phyloP scores from a whole-genome alignment of 2,329 filamentous ascomycete genomes.

The Chalaropsis ovoidea region DNA sequence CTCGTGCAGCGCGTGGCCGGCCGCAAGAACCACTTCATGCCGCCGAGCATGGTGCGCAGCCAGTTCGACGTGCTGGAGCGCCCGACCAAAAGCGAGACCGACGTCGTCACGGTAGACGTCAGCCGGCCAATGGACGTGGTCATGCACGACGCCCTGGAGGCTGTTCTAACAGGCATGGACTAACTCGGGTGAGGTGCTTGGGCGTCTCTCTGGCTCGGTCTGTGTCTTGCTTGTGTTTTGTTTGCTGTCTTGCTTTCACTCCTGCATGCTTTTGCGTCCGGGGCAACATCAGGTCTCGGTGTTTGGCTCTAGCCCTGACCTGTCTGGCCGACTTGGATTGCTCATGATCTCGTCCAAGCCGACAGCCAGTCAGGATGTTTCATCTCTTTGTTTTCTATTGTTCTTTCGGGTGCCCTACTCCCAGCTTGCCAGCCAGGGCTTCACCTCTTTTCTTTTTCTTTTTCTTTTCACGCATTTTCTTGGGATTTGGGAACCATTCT shows the following conservation, averaged over 20 bases:
- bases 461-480: conserved; percentile 6
- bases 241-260: not conserved
- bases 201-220: not conserved
- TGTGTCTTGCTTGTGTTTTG: conserved; percentile 10
- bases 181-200: conserved; percentile 11
- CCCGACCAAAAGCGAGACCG: conserved; percentile 58
- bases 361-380: not conserved
- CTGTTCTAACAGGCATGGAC: conserved; percentile 45
- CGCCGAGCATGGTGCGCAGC: conserved; percentile 85
- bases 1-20: conserved; percentile 64
- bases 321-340: conserved; percentile 14
- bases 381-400: not conserved
- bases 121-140: conserved; percentile 50
- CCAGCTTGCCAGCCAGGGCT: not conserved
- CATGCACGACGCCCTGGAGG: conserved; percentile 47
- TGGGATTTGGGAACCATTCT: not conserved
- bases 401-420: not conserved
- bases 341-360: conserved; percentile 22
- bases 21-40: conserved; percentile 87
- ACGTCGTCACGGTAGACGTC: conserved; percentile 63
- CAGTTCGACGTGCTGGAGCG: conserved; percentile 84
- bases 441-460: not conserved
- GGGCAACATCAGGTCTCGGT: not conserved
- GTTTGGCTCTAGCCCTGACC: not conserved
- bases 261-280: not conserved